Percentiles rank a stretch among this genome's conserved stretches.
phyloP scores from a whole-genome alignment of 83 land plant genomes.

The Thuja plicata region DNA sequence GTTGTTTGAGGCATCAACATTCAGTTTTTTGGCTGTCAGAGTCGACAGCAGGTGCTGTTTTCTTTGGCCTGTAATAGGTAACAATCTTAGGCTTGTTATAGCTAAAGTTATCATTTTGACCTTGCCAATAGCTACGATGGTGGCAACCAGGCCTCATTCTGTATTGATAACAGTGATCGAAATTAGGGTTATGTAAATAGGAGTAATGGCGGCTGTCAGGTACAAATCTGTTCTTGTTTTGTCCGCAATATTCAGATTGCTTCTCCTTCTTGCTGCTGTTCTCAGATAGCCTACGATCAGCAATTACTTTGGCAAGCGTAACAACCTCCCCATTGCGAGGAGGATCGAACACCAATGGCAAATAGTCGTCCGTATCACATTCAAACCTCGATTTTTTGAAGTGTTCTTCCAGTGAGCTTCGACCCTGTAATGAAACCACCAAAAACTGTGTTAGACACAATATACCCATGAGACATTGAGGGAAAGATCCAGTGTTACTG shows the following conservation, averaged over 20 bases:
- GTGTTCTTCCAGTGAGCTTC: slow-evolving; percentile 45
- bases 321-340: slow-evolving; percentile 43
- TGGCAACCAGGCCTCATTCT: not conserved
- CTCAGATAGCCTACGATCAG: not conserved
- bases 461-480: not conserved
- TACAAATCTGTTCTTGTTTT: not conserved
- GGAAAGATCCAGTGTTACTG: not conserved
- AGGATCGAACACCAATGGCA: slow-evolving; percentile 60
- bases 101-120: not conserved
- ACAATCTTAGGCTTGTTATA: not conserved
- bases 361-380: slow-evolving; percentile 64
- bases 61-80: not conserved
- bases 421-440: slow-evolving; percentile 30
- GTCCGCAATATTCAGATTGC: not conserved
- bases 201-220: not conserved
- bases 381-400: slow-evolving; percentile 49
- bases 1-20: no score
- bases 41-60: not conserved
- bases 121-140: not conserved
- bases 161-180: not conserved
- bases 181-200: not conserved
- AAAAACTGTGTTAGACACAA: not conserved
- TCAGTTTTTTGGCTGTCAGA: no score
- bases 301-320: not conserved
- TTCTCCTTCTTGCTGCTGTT: not conserved